Evolutionary conservation across 78 protist species (phyloP), one percentile per base, ranked within the genome.

Genomic region (Mantamonas sphyraenae): DNA sequence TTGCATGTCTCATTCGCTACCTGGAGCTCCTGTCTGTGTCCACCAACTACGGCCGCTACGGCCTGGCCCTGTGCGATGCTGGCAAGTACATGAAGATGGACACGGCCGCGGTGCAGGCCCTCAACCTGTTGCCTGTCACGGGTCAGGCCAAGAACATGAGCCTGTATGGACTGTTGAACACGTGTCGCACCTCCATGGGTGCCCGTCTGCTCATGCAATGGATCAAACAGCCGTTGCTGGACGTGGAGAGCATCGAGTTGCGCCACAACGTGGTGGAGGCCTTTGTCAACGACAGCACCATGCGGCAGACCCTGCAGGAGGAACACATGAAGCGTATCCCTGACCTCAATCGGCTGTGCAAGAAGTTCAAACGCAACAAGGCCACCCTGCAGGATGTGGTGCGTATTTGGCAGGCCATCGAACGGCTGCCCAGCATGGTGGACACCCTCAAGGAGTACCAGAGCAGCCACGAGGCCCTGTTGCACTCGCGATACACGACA

Each of bases 141-240:
- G 57, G 42, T 17, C 71, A 73, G 1, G 53, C 71, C 68, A 30
- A 47, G 58, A 30, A 69, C 24, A 40, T 59, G 58, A 64, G 40
- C 34, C 24, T 91, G 26, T 76, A 58, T 68, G 85, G 84, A 24
- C 42, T 94, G 33, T 68, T 96, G 28, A 82, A 92, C 61, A 10
- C 61, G 53, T 93, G 97, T 88, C 45, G 39, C 42, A 87, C 98
- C 31, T 69, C 85, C 2, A 88, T 87, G 79, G 98, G 98, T 0
- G 75, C 92, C 24, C 74, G 98, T 14, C 57, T 55, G 60, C 28
- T 95, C 14, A 37, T 31, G n/a, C 84, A 73, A 64, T 93, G 95
- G 95, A n/a, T 93, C 26, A 81, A 85, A 58, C 96, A 92, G 72
- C 94, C 94, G 30, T 43, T 91, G 8, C 47, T 77, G 0, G 83